Evolutionary conservation across 805 yeast genomes (phyloP), one percentile per base, ranked within the genome.

Genomic region (Grigorovia transvaalensis): DNA sequence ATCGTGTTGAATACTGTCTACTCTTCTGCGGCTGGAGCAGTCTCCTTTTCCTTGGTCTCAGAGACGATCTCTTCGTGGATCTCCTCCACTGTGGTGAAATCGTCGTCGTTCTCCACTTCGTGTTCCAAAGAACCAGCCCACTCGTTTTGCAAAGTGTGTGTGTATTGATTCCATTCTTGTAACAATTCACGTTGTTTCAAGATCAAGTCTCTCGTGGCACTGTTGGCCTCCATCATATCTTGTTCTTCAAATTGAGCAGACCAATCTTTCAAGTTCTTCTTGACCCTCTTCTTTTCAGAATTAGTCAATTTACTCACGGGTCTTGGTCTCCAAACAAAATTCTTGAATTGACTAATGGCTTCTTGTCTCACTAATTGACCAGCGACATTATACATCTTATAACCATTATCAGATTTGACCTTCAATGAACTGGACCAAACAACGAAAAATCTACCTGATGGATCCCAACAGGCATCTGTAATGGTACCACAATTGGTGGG

Each of bases 301-400:
- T 83, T 81, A 55, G 82, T 74, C 65, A 93, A 79, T 57, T 83
- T 70, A 1, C 89, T 77, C 18, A 79, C 80, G 49, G 99, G 99
- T 74, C 99, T 84, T 63, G 98, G 98, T 76, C 99, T 86, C 99
- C 99, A 93, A 56, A 80, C 75, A 63, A 91, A 87, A 56, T 86
- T 90, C 72, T 82, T 86, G 79, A 93, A 88, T 51, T 83, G 85
- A 61, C 87, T 93, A 55, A 87, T 69, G 23, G 77, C 69, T 64
- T 90, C 96, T 61, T 86, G 93, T 59, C 83, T 81, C 54, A 88
- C 69, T 57, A 82, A 59, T 58, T 74, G 76, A 63, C 99, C 99
- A 48, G 85, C 83, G 69, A 87, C 77, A 68, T 89, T 95, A 72
- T 76, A 90, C 57, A 93, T 72, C 68, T 81, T 87, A 79, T 82